Base-by-base conservation (phyloP, 768 basidiomycete genomes). In the Melanogaster broomeanus region DNA sequence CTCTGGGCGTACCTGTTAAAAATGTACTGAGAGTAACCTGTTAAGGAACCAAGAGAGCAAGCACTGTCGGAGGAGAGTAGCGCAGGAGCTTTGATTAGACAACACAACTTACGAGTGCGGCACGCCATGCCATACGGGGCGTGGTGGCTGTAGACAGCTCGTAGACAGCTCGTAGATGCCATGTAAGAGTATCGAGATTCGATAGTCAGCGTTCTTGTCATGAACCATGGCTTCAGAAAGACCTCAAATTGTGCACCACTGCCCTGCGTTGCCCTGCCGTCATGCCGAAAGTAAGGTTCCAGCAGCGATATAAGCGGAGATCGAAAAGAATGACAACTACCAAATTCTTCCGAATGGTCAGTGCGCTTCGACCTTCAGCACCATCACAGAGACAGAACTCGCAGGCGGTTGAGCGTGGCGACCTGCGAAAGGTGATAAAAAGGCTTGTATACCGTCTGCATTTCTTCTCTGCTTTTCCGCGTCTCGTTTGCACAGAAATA, bases 401-500 rank as follows among this genome's bases (percentile, higher is more conserved):
- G 63, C 67, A 71, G 67, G 58, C 67, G 63, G 69, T 69, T 69
- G 67, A 61, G 67, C 65, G 61, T 60, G 55, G 64, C 66, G 64
- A 58, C 55, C 63, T 63, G 66, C 69, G 65, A 67, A 69, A 69
- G 67, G 67, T 67, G 69, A 71, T 57, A 58, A 69, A n/a, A 68
- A 71, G 69, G 67, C 67, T 67, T 71, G 67, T 65, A 63, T 59
- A 69, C 56, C 61, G 67, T 69, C 65, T 69, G 65, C 67, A 57
- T 63, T 71, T 66, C 65, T 69, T 61, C 65, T 61, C 62, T 63
- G 46, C 63, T 55, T 67, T 66, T 57, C 68, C 61, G 69, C 64
- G 65, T 57, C 66, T 67, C 62, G 67, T 72, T 66, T 69, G 71
- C 66, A 65, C 69, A 72, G 70, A 72, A 75, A 74, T 75, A 75